Evolutionary conservation across 306 rosid genomes (phyloP).

Genomic region (Quercus cerris): DNA sequence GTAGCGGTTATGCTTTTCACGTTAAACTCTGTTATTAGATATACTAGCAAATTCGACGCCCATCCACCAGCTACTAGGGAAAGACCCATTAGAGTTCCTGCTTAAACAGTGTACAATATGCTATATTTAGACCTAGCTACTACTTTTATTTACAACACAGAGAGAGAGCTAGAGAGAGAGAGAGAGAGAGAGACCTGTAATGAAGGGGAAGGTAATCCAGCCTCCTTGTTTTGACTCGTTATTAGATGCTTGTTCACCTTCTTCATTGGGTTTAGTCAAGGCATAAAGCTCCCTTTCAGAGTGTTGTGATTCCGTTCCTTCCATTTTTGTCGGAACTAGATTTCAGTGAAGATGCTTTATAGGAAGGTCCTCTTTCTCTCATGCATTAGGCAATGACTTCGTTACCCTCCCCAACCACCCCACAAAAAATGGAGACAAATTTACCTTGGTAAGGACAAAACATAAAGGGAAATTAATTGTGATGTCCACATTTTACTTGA

Average conservation of each 20-base stretch:
- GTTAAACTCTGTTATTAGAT: conserved; percentile 34
- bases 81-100: conserved; percentile 29
- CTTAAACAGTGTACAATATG: not conserved
- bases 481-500: too few species aligned
- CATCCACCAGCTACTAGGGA: conserved; percentile 31
- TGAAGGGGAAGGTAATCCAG: conserved; percentile 47
- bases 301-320: not conserved
- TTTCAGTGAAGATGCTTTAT: not conserved
- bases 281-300: not conserved
- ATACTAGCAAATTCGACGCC: conserved; percentile 35
- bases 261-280: not conserved
- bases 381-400: too few species aligned
- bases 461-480: too few species aligned
- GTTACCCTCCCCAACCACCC: too few species aligned
- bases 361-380: too few species aligned
- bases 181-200: conserved; percentile 14
- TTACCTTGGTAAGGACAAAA: too few species aligned
- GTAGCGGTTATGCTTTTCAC: conserved; percentile 36
- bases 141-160: not conserved
- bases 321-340: not conserved
- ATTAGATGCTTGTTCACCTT: not conserved
- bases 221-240: conserved; percentile 28
- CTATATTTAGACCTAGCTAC: not conserved
- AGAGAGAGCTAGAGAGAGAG: not conserved
- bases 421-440: too few species aligned